Conservation (phyloP, 345 rosid species). For the Citrus trifoliata region DNA sequence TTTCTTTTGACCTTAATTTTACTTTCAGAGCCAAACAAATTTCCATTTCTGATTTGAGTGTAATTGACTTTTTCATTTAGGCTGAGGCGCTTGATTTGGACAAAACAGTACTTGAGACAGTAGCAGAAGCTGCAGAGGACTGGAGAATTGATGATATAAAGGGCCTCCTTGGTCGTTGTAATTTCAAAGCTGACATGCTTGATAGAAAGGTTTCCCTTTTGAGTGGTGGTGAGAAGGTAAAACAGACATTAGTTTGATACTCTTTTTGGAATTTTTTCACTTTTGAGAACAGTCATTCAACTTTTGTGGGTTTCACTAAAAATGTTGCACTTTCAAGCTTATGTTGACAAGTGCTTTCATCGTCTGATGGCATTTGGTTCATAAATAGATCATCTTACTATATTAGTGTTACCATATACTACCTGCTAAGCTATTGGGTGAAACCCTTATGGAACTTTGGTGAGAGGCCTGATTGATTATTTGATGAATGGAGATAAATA, state of each 20-base stretch:
- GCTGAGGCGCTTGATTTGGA: slow-evolving; percentile 95
- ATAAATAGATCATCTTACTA: background rate
- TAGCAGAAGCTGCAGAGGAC: slow-evolving; percentile 83
- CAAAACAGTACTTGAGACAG: slow-evolving; percentile 85
- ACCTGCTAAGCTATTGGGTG: background rate
- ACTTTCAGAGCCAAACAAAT: background rate
- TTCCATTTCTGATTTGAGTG: slow-evolving; percentile 4
- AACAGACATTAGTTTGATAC: background rate
- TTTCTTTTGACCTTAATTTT: background rate
- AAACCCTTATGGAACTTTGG: background rate
- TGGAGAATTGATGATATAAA: slow-evolving; percentile 94
- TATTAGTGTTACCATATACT: background rate
- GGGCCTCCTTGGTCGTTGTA: slow-evolving; percentile 96
- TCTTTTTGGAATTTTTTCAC: background rate
- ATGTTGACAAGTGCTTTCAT: background rate
- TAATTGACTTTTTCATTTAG: slow-evolving; percentile 30
- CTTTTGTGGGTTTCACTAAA: background rate
- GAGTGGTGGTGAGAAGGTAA: slow-evolving; percentile 97
- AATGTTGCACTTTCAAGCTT: background rate
- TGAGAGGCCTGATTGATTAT: background rate
- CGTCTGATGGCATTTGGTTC: background rate
- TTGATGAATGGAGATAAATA: background rate
- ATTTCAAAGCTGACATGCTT: slow-evolving; percentile 96
- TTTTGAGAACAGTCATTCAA: background rate
- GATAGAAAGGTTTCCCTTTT: slow-evolving; percentile 83